Conservation (phyloP, 1,284 basidiomycete genomes). For the Boletus semigastroideus region DNA sequence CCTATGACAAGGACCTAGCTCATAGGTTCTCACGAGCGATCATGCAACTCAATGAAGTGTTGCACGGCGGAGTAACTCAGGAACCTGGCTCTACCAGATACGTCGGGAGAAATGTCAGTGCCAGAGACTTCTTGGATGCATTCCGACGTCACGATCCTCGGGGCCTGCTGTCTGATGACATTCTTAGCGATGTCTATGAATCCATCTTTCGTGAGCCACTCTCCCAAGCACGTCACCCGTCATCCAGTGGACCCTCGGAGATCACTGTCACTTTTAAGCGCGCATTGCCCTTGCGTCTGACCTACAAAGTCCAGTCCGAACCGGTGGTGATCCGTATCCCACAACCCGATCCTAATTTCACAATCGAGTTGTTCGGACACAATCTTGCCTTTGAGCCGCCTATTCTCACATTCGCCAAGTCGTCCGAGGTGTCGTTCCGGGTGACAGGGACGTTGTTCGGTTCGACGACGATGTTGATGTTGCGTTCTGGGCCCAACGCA, state of each 20-base stretch:
- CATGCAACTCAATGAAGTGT: constrained; percentile 81
- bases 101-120: constrained; percentile 62
- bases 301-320: constrained; percentile 83
- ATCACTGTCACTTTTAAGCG: constrained; percentile 69
- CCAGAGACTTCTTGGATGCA: constrained; percentile 75
- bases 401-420: constrained; percentile 73
- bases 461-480: constrained; percentile 75
- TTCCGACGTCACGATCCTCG: constrained; percentile 76
- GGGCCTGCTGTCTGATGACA: constrained; percentile 66
- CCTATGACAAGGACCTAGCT: constrained; percentile 79
- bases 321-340: constrained; percentile 82
- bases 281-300: constrained; percentile 72
- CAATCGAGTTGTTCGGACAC: constrained; percentile 80
- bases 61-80: constrained; percentile 65
- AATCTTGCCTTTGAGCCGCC: constrained; percentile 86
- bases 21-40: constrained; percentile 80
- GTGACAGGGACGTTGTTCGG: constrained; percentile 84
- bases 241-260: constrained; percentile 44
- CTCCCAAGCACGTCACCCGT: constrained; percentile 63
- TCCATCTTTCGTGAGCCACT: constrained; percentile 74
- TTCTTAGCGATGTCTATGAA: constrained; percentile 73
- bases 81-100: constrained; percentile 63
- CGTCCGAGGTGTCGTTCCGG: constrained; percentile 81
- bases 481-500: constrained; percentile 77
- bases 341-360: constrained; percentile 73